phyloP scores from a whole-genome alignment of 2,329 filamentous ascomycete genomes.

The Pezicula neosporulosa region DNA sequence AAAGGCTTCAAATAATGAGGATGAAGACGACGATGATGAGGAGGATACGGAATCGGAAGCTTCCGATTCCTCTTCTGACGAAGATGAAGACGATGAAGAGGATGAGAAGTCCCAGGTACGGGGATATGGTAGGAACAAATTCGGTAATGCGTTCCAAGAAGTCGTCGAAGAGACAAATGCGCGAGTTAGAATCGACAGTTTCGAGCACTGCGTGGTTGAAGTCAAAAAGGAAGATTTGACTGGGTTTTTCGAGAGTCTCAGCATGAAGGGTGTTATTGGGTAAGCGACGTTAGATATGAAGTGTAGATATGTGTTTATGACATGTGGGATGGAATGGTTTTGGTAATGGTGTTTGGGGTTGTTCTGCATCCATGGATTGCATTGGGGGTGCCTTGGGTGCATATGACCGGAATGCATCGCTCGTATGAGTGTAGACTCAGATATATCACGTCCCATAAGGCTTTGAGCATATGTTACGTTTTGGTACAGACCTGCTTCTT shows the following conservation, averaged over 20 bases:
- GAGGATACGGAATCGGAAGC: constrained; percentile 52
- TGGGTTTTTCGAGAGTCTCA: constrained; percentile 86
- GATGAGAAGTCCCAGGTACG: constrained; percentile 51
- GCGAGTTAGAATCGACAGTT: constrained; percentile 88
- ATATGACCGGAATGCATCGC: neutral
- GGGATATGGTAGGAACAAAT: constrained; percentile 79
- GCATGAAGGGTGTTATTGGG: constrained; percentile 81
- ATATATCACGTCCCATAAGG: neutral
- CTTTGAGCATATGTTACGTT: neutral
- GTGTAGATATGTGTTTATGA: constrained; percentile 21
- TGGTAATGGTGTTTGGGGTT: neutral
- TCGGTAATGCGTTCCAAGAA: constrained; percentile 93
- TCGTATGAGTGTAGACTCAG: neutral
- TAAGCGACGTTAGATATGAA: constrained; percentile 26
- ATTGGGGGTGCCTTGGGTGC: neutral
- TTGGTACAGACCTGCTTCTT: neutral
- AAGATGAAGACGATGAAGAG: constrained; percentile 50
- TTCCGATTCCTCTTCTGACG: constrained; percentile 41
- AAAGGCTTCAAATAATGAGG: constrained; percentile 40
- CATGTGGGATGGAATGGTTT: constrained; percentile 1
- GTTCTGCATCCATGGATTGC: neutral
- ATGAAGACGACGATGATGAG: constrained; percentile 44
- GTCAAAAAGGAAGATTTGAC: constrained; percentile 94
- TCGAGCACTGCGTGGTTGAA: constrained; percentile 96
- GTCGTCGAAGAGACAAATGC: constrained; percentile 90